Evolutionary conservation across 2,329 filamentous ascomycete species (phyloP).

Genomic region (Trichophyton rubrum): DNA sequence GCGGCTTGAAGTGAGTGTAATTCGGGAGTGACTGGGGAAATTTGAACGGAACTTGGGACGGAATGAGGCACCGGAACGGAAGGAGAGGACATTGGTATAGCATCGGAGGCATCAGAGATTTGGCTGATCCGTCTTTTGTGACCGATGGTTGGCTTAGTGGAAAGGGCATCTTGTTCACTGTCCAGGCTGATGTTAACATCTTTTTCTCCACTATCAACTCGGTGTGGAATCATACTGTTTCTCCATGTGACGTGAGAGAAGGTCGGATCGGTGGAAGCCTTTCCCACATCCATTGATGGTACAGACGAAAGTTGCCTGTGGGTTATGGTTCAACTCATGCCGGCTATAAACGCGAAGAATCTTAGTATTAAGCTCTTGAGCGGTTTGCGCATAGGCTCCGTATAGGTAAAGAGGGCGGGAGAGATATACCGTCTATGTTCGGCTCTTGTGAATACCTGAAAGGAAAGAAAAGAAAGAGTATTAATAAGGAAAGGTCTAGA

Average conservation of each 20-base stretch:
- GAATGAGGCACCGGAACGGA: background rate
- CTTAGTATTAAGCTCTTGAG: background rate
- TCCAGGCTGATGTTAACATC: background rate
- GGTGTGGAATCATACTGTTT: conserved; percentile 32
- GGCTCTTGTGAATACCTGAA: conserved; percentile 38
- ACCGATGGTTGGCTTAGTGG: conserved; percentile 4
- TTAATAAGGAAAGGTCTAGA: background rate
- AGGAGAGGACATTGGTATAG: background rate
- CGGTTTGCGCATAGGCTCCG: background rate
- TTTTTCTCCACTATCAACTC: background rate
- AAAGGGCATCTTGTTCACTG: conserved; percentile 5
- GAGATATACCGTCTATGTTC: conserved; percentile 33
- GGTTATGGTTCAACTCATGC: conserved; percentile 40
- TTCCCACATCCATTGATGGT: conserved; percentile 34
- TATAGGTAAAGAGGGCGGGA: background rate
- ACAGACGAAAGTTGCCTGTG: conserved; percentile 35
- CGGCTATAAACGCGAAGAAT: conserved; percentile 22
- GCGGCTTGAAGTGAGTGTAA: conserved; percentile 1
- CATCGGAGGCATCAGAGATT: conserved; percentile 6
- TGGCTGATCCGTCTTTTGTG: conserved; percentile 9
- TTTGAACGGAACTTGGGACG: background rate
- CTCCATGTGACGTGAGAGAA: conserved; percentile 38
- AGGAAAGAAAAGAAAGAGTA: conserved; percentile 5
- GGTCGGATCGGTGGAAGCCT: conserved; percentile 37
- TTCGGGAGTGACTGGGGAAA: conserved; percentile 3